Conservation (phyloP, 1,284 basidiomycete genomes). For the Trichosporon sp. region DNA sequence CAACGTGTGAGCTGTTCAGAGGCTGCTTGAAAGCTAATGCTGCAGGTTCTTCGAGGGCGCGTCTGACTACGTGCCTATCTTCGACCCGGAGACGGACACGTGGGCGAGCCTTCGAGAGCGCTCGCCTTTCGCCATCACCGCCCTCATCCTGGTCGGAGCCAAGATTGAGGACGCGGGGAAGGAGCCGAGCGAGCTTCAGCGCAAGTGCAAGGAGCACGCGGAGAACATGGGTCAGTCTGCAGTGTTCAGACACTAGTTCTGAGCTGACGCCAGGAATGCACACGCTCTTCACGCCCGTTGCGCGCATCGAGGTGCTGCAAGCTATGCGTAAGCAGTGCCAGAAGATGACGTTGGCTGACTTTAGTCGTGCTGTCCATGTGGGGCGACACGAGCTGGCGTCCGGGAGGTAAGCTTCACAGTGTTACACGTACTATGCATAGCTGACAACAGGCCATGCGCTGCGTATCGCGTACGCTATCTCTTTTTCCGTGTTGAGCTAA, state of each 20-base stretch:
- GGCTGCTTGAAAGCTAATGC: slow-evolving; percentile 21
- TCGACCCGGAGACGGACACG: slow-evolving; percentile 73
- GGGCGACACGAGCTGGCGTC: slow-evolving; percentile 53
- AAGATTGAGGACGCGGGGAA: slow-evolving; percentile 79
- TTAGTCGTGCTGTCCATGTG: slow-evolving; percentile 48
- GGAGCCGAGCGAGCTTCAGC: slow-evolving; percentile 54
- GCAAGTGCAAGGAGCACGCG: slow-evolving; percentile 66
- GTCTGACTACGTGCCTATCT: slow-evolving; percentile 81
- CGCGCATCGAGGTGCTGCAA: slow-evolving; percentile 78
- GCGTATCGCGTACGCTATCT: slow-evolving; percentile 66
- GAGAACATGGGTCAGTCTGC: slow-evolving; percentile 67
- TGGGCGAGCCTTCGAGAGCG: slow-evolving; percentile 61
- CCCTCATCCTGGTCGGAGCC: slow-evolving; percentile 82
- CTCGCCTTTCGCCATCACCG: slow-evolving; percentile 60
- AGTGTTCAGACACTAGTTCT: neutral
- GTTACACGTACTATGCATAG: neutral
- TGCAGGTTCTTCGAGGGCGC: slow-evolving; percentile 71
- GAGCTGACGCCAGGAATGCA: slow-evolving; percentile 59
- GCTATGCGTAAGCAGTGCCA: slow-evolving; percentile 63
- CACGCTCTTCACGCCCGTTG: slow-evolving; percentile 79
- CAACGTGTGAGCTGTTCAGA: slow-evolving; percentile 59
- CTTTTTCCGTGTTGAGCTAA: slow-evolving; percentile 3
- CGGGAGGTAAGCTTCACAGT: slow-evolving; percentile 36
- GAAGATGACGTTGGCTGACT: slow-evolving; percentile 16
- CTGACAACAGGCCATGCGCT: slow-evolving; percentile 74